These are phyloP conservation scores for Geotrichum europaeum DNA, from an alignment of 1,139 yeast genomes.

Conservation along the genomic window DNA sequence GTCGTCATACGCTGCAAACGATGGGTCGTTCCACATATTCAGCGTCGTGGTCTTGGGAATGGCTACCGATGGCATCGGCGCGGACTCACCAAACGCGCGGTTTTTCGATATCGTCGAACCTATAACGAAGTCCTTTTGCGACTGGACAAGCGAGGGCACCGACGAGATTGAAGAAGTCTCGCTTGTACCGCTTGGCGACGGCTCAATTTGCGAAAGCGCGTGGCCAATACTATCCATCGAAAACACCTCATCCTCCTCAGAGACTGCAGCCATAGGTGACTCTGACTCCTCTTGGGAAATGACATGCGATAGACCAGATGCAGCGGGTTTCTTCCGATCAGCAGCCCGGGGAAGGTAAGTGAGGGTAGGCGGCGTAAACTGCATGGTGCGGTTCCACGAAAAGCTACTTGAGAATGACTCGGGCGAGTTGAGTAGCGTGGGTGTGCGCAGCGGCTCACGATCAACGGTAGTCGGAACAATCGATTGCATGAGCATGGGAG, in stretches of 20 bases:
- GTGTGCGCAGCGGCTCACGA: constrained; percentile 41
- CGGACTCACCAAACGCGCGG: constrained; percentile 7
- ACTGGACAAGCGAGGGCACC: constrained; percentile 30
- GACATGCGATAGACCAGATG: constrained; percentile 17
- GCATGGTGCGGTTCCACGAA: constrained; percentile 35
- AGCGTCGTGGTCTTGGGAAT: background rate
- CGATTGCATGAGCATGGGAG: constrained; percentile 13
- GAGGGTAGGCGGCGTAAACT: constrained; percentile 35
- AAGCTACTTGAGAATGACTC: constrained; percentile 13
- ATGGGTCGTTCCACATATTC: constrained; percentile 32
- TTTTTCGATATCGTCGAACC: constrained; percentile 4
- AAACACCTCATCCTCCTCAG: constrained; percentile 22
- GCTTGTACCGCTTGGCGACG: constrained; percentile 19
- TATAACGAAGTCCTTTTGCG: background rate
- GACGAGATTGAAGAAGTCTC: constrained; percentile 20
- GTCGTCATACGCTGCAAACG: constrained; percentile 26
- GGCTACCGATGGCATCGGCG: constrained; percentile 6
- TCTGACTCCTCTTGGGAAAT: constrained; percentile 12
- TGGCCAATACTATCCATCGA: constrained; percentile 28
- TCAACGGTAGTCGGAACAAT: constrained; percentile 30
- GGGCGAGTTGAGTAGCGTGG: constrained; percentile 25
- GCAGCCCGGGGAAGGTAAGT: constrained; percentile 14
- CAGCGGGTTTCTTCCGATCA: constrained; percentile 16
- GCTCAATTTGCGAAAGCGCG: constrained; percentile 15
- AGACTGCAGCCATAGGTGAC: constrained; percentile 12